A percentile compares a stretch with the other conserved stretches of the same genome.
phyloP scores from a whole-genome alignment of 2,329 filamentous ascomycete genomes.

The Sporothrix schenckii region DNA sequence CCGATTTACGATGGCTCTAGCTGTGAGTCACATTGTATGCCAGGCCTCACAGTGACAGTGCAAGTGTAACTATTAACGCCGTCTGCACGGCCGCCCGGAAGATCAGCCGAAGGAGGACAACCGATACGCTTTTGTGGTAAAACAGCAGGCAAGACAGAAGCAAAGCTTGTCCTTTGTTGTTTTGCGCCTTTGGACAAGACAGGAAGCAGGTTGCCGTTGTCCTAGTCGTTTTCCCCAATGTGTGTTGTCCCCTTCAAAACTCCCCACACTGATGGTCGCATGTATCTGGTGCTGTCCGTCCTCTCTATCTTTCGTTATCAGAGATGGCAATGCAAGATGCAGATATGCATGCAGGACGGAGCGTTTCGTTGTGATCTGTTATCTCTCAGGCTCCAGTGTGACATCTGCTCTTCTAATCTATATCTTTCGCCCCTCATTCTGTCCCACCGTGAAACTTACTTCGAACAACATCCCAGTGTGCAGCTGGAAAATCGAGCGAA shows the following conservation, averaged over 20 bases:
- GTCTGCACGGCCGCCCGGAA: background rate
- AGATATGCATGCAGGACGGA: conserved; percentile 4
- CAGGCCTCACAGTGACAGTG: background rate
- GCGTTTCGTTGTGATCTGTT: background rate
- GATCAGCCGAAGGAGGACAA: background rate
- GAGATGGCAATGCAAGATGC: background rate
- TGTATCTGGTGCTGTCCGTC: background rate
- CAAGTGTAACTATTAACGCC: background rate
- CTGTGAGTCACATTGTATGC: conserved; percentile 6
- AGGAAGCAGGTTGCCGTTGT: conserved; percentile 12
- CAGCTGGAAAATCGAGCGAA: background rate
- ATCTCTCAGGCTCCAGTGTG: background rate
- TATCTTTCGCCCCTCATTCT: background rate
- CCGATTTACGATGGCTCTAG: background rate
- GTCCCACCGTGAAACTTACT: too few relatives aligned
- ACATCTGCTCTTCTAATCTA: background rate
- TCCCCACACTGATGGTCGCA: background rate
- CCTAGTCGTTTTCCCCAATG: background rate
- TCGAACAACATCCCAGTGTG: background rate
- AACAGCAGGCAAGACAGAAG: background rate
- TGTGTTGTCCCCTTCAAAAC: background rate
- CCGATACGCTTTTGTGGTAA: too few relatives aligned
- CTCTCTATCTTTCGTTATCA: conserved; percentile 18
- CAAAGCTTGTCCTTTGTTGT: too few relatives aligned
- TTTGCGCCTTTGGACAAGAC: conserved; percentile 2